Conservation (phyloP, 345 rosid species). For the Eucalyptus microcorys region DNA sequence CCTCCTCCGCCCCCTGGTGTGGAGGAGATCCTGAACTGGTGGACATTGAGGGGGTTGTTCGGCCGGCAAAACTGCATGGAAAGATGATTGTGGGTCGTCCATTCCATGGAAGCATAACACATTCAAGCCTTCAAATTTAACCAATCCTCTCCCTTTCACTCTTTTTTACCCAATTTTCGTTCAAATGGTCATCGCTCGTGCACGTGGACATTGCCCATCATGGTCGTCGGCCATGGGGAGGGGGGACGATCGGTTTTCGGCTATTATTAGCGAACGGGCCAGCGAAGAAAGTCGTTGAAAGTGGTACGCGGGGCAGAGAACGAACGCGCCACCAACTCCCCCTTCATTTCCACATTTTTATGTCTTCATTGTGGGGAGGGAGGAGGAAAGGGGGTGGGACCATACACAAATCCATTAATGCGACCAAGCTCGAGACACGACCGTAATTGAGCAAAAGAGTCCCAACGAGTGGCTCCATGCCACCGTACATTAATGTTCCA, state of each 20-base stretch:
- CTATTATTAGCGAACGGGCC: neutral
- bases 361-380: neutral
- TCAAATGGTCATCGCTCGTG: neutral
- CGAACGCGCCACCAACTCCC: neutral
- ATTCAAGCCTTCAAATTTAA: neutral
- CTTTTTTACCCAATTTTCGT: neutral
- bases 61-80: constrained; percentile 47
- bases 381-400: neutral
- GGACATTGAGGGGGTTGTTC: constrained; percentile 17
- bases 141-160: neutral
- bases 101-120: neutral
- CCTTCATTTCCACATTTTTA: neutral
- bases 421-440: neutral
- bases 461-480: neutral
- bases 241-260: neutral
- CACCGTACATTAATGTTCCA: neutral
- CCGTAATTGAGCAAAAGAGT: neutral
- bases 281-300: neutral
- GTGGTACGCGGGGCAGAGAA: neutral
- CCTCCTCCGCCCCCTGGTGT: constrained; percentile 12
- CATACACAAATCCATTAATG: neutral
- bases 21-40: constrained; percentile 24
- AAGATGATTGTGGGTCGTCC: neutral
- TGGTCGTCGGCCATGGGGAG: neutral
- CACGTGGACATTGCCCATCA: neutral